Percentiles rank a stretch among this genome's conserved stretches.
These are phyloP conservation scores for Candida multigemmis DNA, from an alignment of 805 yeast genomes.

Conservation along the genomic window DNA sequence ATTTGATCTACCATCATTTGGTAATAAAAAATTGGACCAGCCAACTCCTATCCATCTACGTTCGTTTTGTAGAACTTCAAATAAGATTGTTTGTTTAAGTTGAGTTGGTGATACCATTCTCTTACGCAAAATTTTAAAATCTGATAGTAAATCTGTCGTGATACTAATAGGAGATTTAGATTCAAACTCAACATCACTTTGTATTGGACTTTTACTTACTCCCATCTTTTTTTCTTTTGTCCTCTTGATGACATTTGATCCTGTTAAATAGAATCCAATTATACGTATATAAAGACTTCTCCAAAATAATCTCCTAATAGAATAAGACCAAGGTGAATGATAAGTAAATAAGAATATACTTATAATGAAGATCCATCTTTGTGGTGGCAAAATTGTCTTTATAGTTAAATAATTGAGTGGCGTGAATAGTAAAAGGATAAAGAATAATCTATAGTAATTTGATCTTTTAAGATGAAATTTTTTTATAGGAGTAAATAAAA, in stretches of 20 bases:
- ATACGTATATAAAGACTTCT: slow-evolving; percentile 35
- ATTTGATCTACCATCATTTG: slow-evolving; percentile 42
- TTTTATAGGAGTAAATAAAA: slow-evolving; percentile 30
- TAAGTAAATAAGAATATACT: slow-evolving; percentile 33
- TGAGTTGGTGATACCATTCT: slow-evolving; percentile 30
- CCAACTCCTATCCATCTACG: slow-evolving; percentile 58
- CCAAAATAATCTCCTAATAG: slow-evolving; percentile 39
- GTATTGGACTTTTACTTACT: slow-evolving; percentile 8
- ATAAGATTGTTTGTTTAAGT: slow-evolving; percentile 38
- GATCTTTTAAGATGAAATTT: slow-evolving; percentile 13
- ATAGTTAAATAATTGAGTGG: slow-evolving; percentile 35
- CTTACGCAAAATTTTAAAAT: slow-evolving; percentile 30
- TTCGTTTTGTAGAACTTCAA: slow-evolving; percentile 47
- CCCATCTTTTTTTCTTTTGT: slow-evolving; percentile 5
- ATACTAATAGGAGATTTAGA: slow-evolving; percentile 9
- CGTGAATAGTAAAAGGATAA: slow-evolving; percentile 24
- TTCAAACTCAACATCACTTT: slow-evolving; percentile 10
- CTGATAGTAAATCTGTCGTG: slow-evolving; percentile 11
- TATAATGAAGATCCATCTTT: slow-evolving; percentile 21
- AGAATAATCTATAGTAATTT: slow-evolving; percentile 20
- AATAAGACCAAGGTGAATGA: slow-evolving; percentile 40
- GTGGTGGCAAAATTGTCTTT: slow-evolving; percentile 20
- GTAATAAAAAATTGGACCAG: slow-evolving; percentile 43
- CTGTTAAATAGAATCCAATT: slow-evolving; percentile 31
- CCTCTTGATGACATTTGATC: slow-evolving; percentile 17